Evolutionary conservation across 495 filamentous ascomycete genomes (phyloP), one percentile per base, ranked within the genome.

Genomic region (Xylaria scruposa): DNA sequence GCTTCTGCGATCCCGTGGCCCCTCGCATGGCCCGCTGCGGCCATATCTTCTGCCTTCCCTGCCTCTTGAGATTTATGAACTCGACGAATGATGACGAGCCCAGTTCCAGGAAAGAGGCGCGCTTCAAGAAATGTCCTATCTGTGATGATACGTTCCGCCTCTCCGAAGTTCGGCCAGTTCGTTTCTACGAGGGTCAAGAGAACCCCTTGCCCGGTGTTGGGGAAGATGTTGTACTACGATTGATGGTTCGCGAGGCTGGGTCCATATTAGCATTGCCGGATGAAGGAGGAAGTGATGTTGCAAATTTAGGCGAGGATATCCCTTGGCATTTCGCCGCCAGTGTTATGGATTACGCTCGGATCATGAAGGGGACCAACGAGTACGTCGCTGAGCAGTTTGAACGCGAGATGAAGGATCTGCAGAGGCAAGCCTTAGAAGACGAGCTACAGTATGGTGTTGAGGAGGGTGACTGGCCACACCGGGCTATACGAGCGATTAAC

Each of bases 21-120:
- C 95, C 96, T 36, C 91, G 97, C 68, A 99, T 99, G 96, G 94
- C 96, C 51, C 95, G 92, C 75, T 99, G 96, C 78, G 96, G 96
- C 17, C 96, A 99, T 78, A 97, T 99, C 33, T 98, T 98, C 78
- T 99, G 96, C 80, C 85, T 98, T 53, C 92, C 96, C 15, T 99
- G 96, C 80, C 83, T 98, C 46, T 91, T 98, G 67, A 92, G 96
- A 53, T 99, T 97, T 78, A 98, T 99, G 95, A 93, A 97, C 75
- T 91, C 94, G 8, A 92, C 94, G 46, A 91, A 90, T 33, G 88
- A 88, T 1, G 86, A 89, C 21, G 85, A 84, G 6, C 71, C 85
- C 3, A 87, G 86, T 12, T 90, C 92, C 70, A 94, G 91, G 79
- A 91, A 87, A 79, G 88, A 93, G 62, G 77, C 74, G 19, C 87